Conservation (phyloP, 2,329 filamentous ascomycete genomes). For the Pseudogymnoascus sp. region DNA sequence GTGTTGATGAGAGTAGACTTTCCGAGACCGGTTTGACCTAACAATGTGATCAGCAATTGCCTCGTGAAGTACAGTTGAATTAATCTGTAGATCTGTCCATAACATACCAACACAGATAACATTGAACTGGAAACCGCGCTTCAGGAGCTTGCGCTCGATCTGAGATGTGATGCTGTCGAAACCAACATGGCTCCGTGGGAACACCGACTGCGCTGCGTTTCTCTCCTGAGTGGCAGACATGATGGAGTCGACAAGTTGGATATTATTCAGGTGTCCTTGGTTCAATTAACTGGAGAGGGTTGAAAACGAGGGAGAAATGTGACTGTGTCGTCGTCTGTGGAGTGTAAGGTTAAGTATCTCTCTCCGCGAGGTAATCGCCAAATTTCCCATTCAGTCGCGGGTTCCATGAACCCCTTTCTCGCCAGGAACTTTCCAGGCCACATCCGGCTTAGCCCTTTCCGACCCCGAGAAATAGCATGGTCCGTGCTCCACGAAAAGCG, state of each 20-base stretch:
- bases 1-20: conserved; percentile 99
- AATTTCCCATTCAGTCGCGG: conserved; percentile 9
- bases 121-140: conserved; percentile 99
- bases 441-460: neutral
- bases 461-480: neutral
- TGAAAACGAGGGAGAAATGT: conserved; percentile 5
- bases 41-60: conserved; percentile 20
- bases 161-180: conserved; percentile 99
- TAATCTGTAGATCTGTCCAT: neutral
- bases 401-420: conserved; percentile 9
- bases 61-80: neutral
- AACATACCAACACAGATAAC: conserved; percentile 96
- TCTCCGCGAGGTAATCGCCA: conserved; percentile 9
- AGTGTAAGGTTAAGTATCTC: conserved; percentile 8
- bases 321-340: neutral
- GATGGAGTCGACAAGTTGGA: conserved; percentile 11
- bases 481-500: conserved; percentile 9
- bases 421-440: conserved; percentile 9
- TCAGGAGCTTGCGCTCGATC: conserved; percentile 98
- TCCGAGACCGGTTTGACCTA: conserved; percentile 95
- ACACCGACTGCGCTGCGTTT: conserved; percentile 40
- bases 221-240: conserved; percentile 29
- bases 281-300: neutral
- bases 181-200: conserved; percentile 96
- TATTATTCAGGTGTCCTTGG: neutral